These are phyloP conservation scores for Gossypium bickii DNA, from an alignment of 345 rosid genomes.

Conservation along the genomic window DNA sequence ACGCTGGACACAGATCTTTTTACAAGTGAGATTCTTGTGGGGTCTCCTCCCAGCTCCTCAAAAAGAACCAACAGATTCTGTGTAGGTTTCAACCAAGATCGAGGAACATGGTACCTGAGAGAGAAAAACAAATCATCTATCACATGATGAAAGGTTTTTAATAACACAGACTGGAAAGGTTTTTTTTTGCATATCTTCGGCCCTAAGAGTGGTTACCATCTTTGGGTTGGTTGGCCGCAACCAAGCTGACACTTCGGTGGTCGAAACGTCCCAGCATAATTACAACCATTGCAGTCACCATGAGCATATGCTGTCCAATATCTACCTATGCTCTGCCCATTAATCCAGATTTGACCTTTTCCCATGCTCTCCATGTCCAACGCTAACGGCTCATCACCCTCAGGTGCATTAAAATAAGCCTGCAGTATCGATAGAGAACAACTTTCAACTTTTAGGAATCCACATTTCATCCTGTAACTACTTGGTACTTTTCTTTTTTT, in stretches of 20 bases:
- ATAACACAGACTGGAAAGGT: background rate
- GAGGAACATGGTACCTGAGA: conserved; percentile 83
- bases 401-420: conserved; percentile 88
- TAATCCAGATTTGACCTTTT: conserved; percentile 12
- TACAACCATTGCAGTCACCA: conserved; percentile 77
- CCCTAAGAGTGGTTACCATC: conserved; percentile 39
- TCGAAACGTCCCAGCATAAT: conserved; percentile 68
- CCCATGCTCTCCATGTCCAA: conserved; percentile 11
- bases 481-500: background rate
- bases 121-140: conserved; percentile 8
- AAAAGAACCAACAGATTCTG: conserved; percentile 81
- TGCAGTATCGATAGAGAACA: conserved; percentile 22
- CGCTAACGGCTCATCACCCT: conserved; percentile 47
- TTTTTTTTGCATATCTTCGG: background rate
- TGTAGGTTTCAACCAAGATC: conserved; percentile 84
- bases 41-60: conserved; percentile 97
- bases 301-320: conserved; percentile 88
- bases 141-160: background rate
- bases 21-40: conserved; percentile 66
- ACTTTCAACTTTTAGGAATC: background rate
- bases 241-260: conserved; percentile 85
- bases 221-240: conserved; percentile 93
- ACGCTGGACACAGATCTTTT: conserved; percentile 76
- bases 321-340: conserved; percentile 6
- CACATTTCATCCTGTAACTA: background rate